Conservation (phyloP, 2,329 filamentous ascomycete genomes). For the Clonostachys byssicola region DNA sequence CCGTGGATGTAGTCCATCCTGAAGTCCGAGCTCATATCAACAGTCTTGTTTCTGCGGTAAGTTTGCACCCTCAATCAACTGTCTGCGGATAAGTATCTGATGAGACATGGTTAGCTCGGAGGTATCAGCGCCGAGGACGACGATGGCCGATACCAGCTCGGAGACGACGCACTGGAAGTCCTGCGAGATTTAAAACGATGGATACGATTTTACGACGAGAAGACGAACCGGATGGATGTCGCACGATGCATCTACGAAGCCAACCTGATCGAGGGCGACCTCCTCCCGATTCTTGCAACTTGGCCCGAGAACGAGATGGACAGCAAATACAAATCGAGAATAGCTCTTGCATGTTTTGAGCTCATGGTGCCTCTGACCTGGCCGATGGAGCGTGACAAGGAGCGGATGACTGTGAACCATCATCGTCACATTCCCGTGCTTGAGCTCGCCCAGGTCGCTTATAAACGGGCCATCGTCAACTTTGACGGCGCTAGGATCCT, state of each 20-base stretch:
- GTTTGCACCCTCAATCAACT: conserved; percentile 24
- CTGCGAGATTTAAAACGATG: conserved; percentile 92
- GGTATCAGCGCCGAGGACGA: conserved; percentile 70
- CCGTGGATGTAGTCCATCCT: conserved; percentile 70
- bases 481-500: conserved; percentile 75
- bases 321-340: conserved; percentile 71
- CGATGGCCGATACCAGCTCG: conserved; percentile 79
- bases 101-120: conserved; percentile 59
- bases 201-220: conserved; percentile 92
- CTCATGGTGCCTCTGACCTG: conserved; percentile 90
- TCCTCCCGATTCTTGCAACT: conserved; percentile 81
- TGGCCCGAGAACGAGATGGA: conserved; percentile 73
- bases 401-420: conserved; percentile 87
- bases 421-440: conserved; percentile 88
- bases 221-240: conserved; percentile 90
- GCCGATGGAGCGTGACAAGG: conserved; percentile 77
- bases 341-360: conserved; percentile 84
- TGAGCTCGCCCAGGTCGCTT: conserved; percentile 80
- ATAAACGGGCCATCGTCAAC: conserved; percentile 86
- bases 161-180: conserved; percentile 88
- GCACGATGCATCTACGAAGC: conserved; percentile 88
- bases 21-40: conserved; percentile 92
- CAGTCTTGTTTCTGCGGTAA: conserved; percentile 87
- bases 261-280: conserved; percentile 84
- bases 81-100: not conserved